Evolutionary conservation across 257 asterid species (phyloP).

Genomic region (Gynochthodes officinalis): DNA sequence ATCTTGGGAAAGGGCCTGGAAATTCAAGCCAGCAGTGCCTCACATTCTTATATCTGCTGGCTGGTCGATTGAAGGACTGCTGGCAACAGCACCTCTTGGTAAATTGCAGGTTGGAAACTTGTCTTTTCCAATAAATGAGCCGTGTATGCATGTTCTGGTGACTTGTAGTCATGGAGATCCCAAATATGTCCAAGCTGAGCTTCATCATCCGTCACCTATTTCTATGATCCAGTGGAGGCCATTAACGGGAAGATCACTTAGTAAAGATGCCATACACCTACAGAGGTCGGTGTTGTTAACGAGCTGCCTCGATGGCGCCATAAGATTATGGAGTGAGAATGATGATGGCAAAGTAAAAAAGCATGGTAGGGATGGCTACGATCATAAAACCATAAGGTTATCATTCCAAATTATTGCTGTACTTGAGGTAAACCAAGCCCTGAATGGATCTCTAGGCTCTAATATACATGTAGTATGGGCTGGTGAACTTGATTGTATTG

Average conservation of each 20-base stretch:
- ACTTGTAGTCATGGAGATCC: constrained; percentile 48
- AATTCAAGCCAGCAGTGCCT: constrained; percentile 65
- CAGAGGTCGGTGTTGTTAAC: constrained; percentile 69
- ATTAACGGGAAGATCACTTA: constrained; percentile 49
- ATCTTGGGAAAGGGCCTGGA: constrained; percentile 92
- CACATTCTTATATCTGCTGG: constrained; percentile 75
- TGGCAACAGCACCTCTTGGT: constrained; percentile 75
- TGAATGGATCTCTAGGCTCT: constrained; percentile 64
- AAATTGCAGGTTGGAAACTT: constrained; percentile 32
- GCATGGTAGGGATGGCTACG: constrained; percentile 58
- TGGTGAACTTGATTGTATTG: constrained; percentile 55
- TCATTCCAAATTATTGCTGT: constrained; percentile 73
- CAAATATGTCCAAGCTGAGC: constrained; percentile 45
- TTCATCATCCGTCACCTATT: constrained; percentile 79
- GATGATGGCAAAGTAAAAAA: constrained; percentile 75
- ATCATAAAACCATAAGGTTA: constrained; percentile 44
- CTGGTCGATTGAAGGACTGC: constrained; percentile 68
- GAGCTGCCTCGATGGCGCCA: constrained; percentile 85
- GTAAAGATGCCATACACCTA: constrained; percentile 40
- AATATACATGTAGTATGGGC: constrained; percentile 76
- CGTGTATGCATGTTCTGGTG: constrained; percentile 54
- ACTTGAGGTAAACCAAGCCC: constrained; percentile 70
- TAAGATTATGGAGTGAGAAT: constrained; percentile 89
- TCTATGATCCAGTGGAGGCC: constrained; percentile 96
- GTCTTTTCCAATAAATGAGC: constrained; percentile 37